These are phyloP conservation scores for Orbilia brochopaga DNA, from an alignment of 2,329 filamentous ascomycete species.

Conservation along the genomic window DNA sequence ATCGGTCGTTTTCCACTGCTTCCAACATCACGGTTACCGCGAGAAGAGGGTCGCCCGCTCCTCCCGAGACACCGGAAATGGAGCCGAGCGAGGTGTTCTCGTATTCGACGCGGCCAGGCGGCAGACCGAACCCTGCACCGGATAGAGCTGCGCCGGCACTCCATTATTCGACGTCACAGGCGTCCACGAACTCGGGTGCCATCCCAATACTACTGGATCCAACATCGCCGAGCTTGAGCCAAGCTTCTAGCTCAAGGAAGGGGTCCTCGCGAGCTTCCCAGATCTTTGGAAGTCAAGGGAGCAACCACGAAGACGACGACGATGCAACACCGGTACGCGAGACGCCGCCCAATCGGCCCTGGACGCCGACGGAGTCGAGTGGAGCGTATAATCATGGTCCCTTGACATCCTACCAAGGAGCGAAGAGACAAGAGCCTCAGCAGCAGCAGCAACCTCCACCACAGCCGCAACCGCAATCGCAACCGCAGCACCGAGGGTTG, in stretches of 20 bases:
- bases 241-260: slow-evolving; percentile 31
- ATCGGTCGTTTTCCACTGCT: slow-evolving; percentile 76
- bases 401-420: slow-evolving; percentile 88
- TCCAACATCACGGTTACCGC: slow-evolving; percentile 93
- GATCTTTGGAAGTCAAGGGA: slow-evolving; percentile 45
- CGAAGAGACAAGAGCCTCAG: slow-evolving; percentile 66
- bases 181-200: slow-evolving; percentile 55
- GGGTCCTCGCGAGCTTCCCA: slow-evolving; percentile 44
- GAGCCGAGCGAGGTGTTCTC: slow-evolving; percentile 73
- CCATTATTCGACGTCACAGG: slow-evolving; percentile 60
- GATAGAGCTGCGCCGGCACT: slow-evolving; percentile 81
- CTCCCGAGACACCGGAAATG: slow-evolving; percentile 86
- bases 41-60: slow-evolving; percentile 88
- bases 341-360: slow-evolving; percentile 68
- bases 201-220: slow-evolving; percentile 48
- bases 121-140: slow-evolving; percentile 66
- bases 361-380: slow-evolving; percentile 92
- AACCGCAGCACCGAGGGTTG: neutral
- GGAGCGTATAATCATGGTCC: slow-evolving; percentile 86
- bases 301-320: slow-evolving; percentile 30
- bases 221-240: slow-evolving; percentile 41
- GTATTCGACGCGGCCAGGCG: slow-evolving; percentile 87
- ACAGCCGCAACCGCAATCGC: slow-evolving; percentile 9
- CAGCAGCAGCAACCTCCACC: slow-evolving; percentile 21
- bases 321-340: slow-evolving; percentile 43